Evolutionary conservation across 352 stramenopile genomes (phyloP).

Genomic region (Pythium guiyangense): DNA sequence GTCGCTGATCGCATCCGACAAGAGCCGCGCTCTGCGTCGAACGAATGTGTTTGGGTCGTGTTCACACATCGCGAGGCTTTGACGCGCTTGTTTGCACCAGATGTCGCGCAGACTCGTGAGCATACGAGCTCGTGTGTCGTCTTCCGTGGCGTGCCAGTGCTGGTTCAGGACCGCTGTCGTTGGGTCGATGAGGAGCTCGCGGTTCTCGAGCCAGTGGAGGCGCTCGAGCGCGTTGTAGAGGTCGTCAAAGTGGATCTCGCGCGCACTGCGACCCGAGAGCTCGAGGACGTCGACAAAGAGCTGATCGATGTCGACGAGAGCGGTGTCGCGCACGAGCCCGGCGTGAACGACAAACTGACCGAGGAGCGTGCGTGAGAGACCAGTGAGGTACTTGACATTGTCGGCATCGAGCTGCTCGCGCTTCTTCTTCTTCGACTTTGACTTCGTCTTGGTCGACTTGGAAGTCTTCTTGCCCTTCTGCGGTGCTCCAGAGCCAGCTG

Average conservation of each 20-base stretch:
- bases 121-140: constrained; percentile 2
- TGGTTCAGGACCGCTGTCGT: constrained; percentile 9
- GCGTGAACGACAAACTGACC: constrained; percentile 32
- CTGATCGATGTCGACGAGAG: constrained; percentile 36
- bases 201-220: constrained; percentile 27
- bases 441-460: constrained; percentile 15
- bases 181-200: constrained; percentile 22
- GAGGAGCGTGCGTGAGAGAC: constrained; percentile 31
- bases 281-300: constrained; percentile 30
- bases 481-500: neutral
- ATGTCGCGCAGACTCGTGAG: constrained; percentile 18
- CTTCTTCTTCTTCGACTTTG: constrained; percentile 24
- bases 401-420: constrained; percentile 8
- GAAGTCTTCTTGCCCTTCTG: too few relatives aligned
- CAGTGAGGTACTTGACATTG: constrained; percentile 32
- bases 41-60: constrained; percentile 58
- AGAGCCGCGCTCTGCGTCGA: constrained; percentile 20
- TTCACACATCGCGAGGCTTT: constrained; percentile 31
- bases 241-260: constrained; percentile 32
- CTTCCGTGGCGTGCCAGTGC: constrained; percentile 6
- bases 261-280: constrained; percentile 13
- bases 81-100: constrained; percentile 29
- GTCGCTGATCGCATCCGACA: constrained; percentile 19
- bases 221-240: constrained; percentile 26
- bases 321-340: constrained; percentile 25